Evolutionary conservation across 305 asterid species (phyloP).

Genomic region (Fraxinus xanthoxyloides): DNA sequence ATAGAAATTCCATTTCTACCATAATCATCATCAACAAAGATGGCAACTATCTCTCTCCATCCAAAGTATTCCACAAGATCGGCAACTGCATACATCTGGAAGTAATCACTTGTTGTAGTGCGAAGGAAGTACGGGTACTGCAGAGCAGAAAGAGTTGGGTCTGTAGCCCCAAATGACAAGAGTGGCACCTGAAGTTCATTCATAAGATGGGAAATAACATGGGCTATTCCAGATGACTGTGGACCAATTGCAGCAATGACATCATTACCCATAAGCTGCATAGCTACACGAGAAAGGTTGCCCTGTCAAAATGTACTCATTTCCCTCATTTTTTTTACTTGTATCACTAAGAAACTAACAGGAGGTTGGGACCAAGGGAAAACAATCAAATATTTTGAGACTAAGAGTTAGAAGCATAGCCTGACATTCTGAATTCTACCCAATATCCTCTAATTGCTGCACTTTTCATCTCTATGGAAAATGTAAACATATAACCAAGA

Average conservation of each 20-base stretch:
- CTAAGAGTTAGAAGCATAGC: neutral
- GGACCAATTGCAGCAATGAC: conserved; percentile 81
- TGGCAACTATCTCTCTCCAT: conserved; percentile 68
- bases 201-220: conserved; percentile 55
- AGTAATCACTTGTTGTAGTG: conserved; percentile 58
- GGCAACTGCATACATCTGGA: conserved; percentile 80
- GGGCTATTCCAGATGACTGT: conserved; percentile 74
- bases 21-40: conserved; percentile 67
- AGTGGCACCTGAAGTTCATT: conserved; percentile 76
- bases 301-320: conserved; percentile 28
- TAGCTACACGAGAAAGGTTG: conserved; percentile 46
- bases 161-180: conserved; percentile 82
- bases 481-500: neutral
- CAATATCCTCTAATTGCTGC: neutral
- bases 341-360: neutral
- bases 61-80: conserved; percentile 52
- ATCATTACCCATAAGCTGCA: conserved; percentile 64
- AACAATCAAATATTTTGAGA: neutral
- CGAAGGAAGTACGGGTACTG: conserved; percentile 80
- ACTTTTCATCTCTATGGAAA: neutral
- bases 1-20: conserved; percentile 74
- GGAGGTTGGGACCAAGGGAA: neutral
- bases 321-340: neutral
- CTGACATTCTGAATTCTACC: neutral
- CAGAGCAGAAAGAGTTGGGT: conserved; percentile 70